A percentile compares a stretch with the other conserved stretches of the same genome.
Conservation (phyloP, 2,329 filamentous ascomycete species). For the Diaporthe sp. region DNA sequence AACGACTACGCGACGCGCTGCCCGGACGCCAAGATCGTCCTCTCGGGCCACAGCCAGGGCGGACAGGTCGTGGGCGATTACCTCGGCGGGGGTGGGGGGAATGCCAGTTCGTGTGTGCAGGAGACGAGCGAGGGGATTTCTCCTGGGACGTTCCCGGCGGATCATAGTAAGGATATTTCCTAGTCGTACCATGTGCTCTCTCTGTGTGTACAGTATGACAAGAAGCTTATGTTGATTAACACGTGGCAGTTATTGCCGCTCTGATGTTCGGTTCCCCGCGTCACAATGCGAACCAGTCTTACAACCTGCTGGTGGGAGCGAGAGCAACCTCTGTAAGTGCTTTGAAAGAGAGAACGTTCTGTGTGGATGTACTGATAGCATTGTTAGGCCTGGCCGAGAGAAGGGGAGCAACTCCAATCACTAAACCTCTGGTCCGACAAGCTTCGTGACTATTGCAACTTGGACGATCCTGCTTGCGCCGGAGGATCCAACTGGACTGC, state of each 20-base stretch:
- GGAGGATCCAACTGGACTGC: slow-evolving; percentile 2
- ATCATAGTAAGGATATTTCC: not conserved
- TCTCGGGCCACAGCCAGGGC: slow-evolving; percentile 54
- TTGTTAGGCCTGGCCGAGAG: slow-evolving; percentile 46
- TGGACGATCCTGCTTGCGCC: slow-evolving; percentile 55
- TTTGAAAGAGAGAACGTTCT: not conserved
- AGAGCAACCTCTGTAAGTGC: slow-evolving; percentile 29
- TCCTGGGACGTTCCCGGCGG: not conserved
- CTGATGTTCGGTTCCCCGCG: slow-evolving; percentile 34
- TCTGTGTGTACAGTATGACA: not conserved
- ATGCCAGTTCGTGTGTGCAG: slow-evolving; percentile 14
- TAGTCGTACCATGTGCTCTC: not conserved
- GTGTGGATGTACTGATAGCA: not conserved
- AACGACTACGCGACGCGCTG: slow-evolving; percentile 42
- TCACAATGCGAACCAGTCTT: slow-evolving; percentile 35
- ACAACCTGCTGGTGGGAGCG: slow-evolving; percentile 31
- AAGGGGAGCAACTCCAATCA: slow-evolving; percentile 45
- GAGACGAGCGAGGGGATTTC: slow-evolving; percentile 26
- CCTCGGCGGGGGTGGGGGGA: slow-evolving; percentile 32
- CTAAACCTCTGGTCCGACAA: slow-evolving; percentile 45
- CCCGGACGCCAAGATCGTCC: slow-evolving; percentile 55
- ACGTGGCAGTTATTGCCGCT: slow-evolving; percentile 19
- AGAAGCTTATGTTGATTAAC: not conserved
- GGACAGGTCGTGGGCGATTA: slow-evolving; percentile 44
- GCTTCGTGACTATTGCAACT: slow-evolving; percentile 52